Conservation (phyloP, 2,329 filamentous ascomycete genomes). For the Nectriaceae sp. region DNA sequence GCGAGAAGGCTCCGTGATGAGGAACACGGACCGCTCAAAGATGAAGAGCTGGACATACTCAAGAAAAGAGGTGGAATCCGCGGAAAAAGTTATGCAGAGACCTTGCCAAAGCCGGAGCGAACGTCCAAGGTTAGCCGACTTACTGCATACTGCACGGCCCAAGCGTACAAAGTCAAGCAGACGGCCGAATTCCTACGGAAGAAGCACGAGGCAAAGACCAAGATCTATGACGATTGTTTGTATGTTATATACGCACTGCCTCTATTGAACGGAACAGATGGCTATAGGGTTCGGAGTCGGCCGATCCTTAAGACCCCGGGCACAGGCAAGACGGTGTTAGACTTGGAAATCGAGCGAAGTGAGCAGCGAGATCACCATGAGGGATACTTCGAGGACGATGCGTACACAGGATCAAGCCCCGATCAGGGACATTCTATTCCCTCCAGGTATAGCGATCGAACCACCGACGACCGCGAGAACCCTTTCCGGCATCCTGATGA, state of each 20-base stretch:
- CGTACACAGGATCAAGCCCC: slow-evolving; percentile 45
- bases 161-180: slow-evolving; percentile 85
- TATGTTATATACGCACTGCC: slow-evolving; percentile 96
- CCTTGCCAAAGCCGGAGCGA: slow-evolving; percentile 83
- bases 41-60: slow-evolving; percentile 68
- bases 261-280: slow-evolving; percentile 80
- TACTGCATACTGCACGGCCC: slow-evolving; percentile 94
- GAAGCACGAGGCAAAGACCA: slow-evolving; percentile 87
- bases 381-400: slow-evolving; percentile 81
- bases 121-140: slow-evolving; percentile 86
- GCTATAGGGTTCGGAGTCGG: slow-evolving; percentile 85
- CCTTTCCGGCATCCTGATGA: slow-evolving; percentile 29
- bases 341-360: slow-evolving; percentile 94
- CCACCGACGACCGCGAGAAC: slow-evolving; percentile 30
- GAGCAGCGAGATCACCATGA: slow-evolving; percentile 88
- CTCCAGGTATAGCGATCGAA: slow-evolving; percentile 35
- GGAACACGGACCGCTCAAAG: slow-evolving; percentile 63
- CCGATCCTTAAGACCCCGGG: slow-evolving; percentile 91
- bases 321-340: slow-evolving; percentile 82
- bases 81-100: slow-evolving; percentile 91
- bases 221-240: slow-evolving; percentile 95
- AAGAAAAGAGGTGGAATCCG: slow-evolving; percentile 61
- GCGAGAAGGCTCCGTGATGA: slow-evolving; percentile 51
- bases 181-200: slow-evolving; percentile 89
- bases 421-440: slow-evolving; percentile 30